Percentiles rank a stretch among this genome's conserved stretches.
Conservation (phyloP, 1,284 basidiomycete genomes). For the Porogramme epimiltina region DNA sequence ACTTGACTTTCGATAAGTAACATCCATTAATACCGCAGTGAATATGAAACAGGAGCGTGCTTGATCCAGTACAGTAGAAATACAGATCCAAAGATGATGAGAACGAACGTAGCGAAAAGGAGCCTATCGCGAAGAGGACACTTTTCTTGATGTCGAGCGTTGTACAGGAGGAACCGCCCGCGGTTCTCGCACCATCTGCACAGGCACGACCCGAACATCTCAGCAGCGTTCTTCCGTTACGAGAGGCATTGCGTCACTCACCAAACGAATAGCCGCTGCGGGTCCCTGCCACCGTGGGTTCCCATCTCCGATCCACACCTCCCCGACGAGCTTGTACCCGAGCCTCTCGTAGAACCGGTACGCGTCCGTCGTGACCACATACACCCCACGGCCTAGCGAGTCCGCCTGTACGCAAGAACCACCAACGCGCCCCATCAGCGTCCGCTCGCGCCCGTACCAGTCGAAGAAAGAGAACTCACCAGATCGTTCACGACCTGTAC, state of each 20-base stretch:
- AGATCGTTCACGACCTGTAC: neutral
- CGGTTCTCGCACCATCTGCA: neutral
- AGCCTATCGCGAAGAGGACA: too few species aligned
- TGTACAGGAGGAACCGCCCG: neutral
- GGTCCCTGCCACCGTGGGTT: constrained; percentile 4
- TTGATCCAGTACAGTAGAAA: too few species aligned
- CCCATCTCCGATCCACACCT: neutral
- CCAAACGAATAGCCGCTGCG: constrained; percentile 1
- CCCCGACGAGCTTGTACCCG: constrained; percentile 5
- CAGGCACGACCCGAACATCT: neutral
- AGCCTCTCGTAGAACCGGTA: constrained; percentile 8
- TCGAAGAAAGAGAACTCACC: neutral
- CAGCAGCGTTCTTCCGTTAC: neutral
- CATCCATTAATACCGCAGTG: too few species aligned
- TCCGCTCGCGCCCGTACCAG: neutral
- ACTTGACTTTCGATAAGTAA: too few species aligned
- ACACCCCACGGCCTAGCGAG: neutral
- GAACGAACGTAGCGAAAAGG: too few species aligned
- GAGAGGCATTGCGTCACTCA: neutral
- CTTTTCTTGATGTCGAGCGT: too few species aligned
- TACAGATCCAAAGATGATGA: too few species aligned
- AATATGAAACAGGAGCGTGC: too few species aligned
- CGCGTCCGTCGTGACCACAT: constrained; percentile 7
- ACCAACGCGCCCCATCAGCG: neutral
- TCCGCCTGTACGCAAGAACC: constrained; percentile 1